Percentiles rank a stretch among this genome's conserved stretches.
These are phyloP conservation scores for Tuber brumale DNA, from an alignment of 495 filamentous ascomycete species.

Conservation along the genomic window DNA sequence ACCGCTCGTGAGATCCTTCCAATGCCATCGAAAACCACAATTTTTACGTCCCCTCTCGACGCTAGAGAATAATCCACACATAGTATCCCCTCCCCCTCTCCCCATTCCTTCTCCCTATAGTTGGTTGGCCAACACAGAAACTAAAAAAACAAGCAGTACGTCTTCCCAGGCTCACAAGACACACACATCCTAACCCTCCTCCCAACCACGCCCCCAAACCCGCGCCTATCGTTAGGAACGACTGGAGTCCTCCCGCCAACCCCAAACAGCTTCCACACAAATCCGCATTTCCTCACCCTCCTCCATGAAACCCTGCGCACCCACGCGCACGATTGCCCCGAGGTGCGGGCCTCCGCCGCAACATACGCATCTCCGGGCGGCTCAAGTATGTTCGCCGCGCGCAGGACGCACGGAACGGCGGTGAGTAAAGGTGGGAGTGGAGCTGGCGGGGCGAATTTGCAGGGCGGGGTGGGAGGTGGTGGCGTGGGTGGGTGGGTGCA, in stretches of 20 bases:
- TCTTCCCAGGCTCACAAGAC: slow-evolving; percentile 53
- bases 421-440: slow-evolving; percentile 51
- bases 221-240: slow-evolving; percentile 66
- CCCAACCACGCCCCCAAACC: slow-evolving; percentile 62
- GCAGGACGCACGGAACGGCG: slow-evolving; percentile 45
- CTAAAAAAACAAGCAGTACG: slow-evolving; percentile 57
- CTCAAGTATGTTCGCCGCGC: slow-evolving; percentile 53
- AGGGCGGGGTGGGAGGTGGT: slow-evolving; percentile 75
- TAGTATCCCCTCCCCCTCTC: slow-evolving; percentile 38
- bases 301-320: slow-evolving; percentile 65
- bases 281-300: slow-evolving; percentile 65
- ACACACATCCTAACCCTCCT: slow-evolving; percentile 60
- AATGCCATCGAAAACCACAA: neutral
- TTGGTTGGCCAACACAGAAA: slow-evolving; percentile 19
- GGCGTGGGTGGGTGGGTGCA: slow-evolving; percentile 85
- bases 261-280: slow-evolving; percentile 67
- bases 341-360: slow-evolving; percentile 65
- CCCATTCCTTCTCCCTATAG: slow-evolving; percentile 37
- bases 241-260: slow-evolving; percentile 68
- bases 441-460: slow-evolving; percentile 68
- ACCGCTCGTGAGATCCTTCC: neutral
- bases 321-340: slow-evolving; percentile 65
- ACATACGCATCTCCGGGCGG: slow-evolving; percentile 74
- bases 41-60: slow-evolving; percentile 46
- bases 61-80: slow-evolving; percentile 51